Evolutionary conservation across 495 filamentous ascomycete species (phyloP), one percentile per base, ranked within the genome.

Genomic region (Symbiotaphrina buchneri): DNA sequence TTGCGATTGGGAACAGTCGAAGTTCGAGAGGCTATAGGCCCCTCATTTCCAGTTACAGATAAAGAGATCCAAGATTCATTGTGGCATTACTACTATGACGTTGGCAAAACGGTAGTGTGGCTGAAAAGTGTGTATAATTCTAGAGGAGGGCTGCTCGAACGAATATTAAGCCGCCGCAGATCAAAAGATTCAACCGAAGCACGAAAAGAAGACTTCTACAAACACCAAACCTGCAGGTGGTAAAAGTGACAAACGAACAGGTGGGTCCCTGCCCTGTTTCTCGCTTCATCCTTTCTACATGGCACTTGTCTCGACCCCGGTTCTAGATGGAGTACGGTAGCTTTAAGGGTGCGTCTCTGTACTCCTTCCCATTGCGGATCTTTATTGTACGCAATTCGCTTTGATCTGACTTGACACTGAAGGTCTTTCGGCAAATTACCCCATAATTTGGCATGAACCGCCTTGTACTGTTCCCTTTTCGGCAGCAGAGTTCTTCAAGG

Each of bases 51-150:
- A 25, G 56, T 73, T 27, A 67, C 71, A 14, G 64, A 68, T 28
- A 54, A 65, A 20, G 73, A 90, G 36, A 83, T 92, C 25, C 63
- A 91, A 46, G 90, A 95, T 31, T 63, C 82, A 0, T 48, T 97
- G 19, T 97, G 82, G 80, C 68, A 95, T 48, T 94, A 93, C 48
- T 97, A 84, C 49, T 94, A 79, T 45, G 85, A 97, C 46, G 59
- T 92, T 17, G 67, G 68, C 17, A 92, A 94, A 46, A 65, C 79
- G 0, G 72, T 83, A 13, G 57, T 65, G 34, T 92, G 85, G 43
- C 51, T 97, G 22, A 55, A 68, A 27, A 66, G 71, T 68, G 71
- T 53, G 41, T 19, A 10, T 14, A 14, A 28, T 14, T 26, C n/a
- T n/a, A 2, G 10, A 10, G 27, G 22, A 6, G 5, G 6, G 20